Evolutionary conservation across 1,139 yeast genomes (phyloP).

Genomic region (Barnettozyma hawaiiensis): DNA sequence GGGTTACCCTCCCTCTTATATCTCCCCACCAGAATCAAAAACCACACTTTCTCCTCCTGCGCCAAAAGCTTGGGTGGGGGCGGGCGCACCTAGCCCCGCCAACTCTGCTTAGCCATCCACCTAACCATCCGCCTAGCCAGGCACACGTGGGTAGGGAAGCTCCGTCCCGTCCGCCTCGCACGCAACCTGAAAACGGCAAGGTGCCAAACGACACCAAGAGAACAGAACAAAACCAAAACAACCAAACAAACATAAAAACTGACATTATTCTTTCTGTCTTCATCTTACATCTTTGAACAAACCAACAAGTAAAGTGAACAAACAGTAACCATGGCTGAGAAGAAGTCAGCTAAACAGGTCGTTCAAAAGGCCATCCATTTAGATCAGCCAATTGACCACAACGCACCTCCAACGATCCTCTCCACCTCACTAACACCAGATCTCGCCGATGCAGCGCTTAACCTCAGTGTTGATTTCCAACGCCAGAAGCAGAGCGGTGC

Average conservation of each 20-base stretch:
- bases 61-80: too few species aligned
- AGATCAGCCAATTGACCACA: slow-evolving; percentile 46
- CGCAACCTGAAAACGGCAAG: background rate
- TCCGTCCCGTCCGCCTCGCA: too few species aligned
- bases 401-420: slow-evolving; percentile 45
- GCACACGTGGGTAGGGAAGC: background rate
- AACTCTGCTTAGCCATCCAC: too few species aligned
- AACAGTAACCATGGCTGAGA: background rate
- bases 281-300: background rate
- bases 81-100: too few species aligned
- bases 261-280: background rate
- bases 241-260: too few species aligned
- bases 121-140: background rate
- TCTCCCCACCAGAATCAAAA: too few species aligned
- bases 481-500: slow-evolving; percentile 51
- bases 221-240: background rate
- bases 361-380: slow-evolving; percentile 25
- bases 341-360: background rate
- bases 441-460: slow-evolving; percentile 52
- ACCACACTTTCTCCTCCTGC: too few species aligned
- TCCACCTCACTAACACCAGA: slow-evolving; percentile 47
- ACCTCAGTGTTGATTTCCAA: slow-evolving; percentile 58
- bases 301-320: background rate
- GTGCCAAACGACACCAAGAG: background rate
- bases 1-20: too few species aligned